Percentiles rank a stretch among this genome's conserved stretches.
Evolutionary conservation across 2,329 filamentous ascomycete genomes (phyloP).

Genomic region (Rutstroemia sp.): DNA sequence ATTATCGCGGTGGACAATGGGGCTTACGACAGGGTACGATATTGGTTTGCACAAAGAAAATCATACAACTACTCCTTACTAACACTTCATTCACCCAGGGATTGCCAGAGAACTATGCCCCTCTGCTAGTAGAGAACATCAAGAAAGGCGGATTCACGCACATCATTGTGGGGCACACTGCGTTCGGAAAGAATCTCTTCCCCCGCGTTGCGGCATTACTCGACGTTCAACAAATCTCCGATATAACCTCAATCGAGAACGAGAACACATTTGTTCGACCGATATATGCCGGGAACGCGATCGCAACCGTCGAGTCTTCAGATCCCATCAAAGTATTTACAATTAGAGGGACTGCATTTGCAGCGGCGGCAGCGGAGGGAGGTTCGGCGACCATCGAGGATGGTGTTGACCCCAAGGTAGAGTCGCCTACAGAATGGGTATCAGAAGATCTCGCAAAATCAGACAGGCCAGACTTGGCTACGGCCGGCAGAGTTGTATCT

Average conservation of each 20-base stretch:
- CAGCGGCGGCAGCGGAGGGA: slow-evolving; percentile 61
- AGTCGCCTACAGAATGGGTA: slow-evolving; percentile 75
- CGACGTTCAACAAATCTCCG: slow-evolving; percentile 88
- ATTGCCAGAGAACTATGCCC: slow-evolving; percentile 89
- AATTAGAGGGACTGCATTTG: slow-evolving; percentile 87
- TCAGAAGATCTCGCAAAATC: slow-evolving; percentile 90
- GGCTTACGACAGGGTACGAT: slow-evolving; percentile 78
- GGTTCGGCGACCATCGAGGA: slow-evolving; percentile 73
- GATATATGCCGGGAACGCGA: slow-evolving; percentile 96
- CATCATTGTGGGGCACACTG: slow-evolving; percentile 81
- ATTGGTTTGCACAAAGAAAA: neutral
- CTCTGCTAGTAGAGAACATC: slow-evolving; percentile 89
- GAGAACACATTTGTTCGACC: slow-evolving; percentile 94
- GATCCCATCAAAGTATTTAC: slow-evolving; percentile 86
- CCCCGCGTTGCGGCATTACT: slow-evolving; percentile 86
- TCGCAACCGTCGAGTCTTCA: slow-evolving; percentile 86
- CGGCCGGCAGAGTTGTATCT: slow-evolving; percentile 84
- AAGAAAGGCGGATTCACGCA: slow-evolving; percentile 94
- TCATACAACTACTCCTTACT: neutral
- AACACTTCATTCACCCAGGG: slow-evolving; percentile 44
- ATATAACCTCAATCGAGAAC: slow-evolving; percentile 77
- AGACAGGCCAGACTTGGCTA: slow-evolving; percentile 86
- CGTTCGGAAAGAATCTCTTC: slow-evolving; percentile 93
- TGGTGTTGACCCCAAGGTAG: slow-evolving; percentile 74
- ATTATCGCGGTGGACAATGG: slow-evolving; percentile 81